Percentiles rank a stretch among this genome's conserved stretches.
Evolutionary conservation across 2,329 filamentous ascomycete genomes (phyloP).

Genomic region (Hypoxylon sp.): DNA sequence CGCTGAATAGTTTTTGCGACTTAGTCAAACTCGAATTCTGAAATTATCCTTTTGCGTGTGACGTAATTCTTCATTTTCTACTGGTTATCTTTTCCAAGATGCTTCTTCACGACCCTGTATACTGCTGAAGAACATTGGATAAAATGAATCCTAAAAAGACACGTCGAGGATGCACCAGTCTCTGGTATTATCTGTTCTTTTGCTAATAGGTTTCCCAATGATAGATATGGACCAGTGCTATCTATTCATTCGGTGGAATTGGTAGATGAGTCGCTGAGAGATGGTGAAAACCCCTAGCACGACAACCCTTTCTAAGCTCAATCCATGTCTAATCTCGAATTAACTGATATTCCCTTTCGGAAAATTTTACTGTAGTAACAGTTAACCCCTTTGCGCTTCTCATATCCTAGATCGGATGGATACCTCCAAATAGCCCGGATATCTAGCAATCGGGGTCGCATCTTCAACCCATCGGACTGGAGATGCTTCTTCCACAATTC

Average conservation of each 20-base stretch:
- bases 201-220: too few species aligned
- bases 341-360: not conserved
- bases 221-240: too few species aligned
- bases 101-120: not conserved
- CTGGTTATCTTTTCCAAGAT: not conserved
- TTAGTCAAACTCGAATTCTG: not conserved
- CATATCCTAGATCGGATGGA: slow-evolving; percentile 21
- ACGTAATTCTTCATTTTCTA: not conserved
- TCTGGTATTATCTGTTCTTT: not conserved
- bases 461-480: slow-evolving; percentile 9
- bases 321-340: not conserved
- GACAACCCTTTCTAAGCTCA: not conserved
- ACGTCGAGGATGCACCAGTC: not conserved
- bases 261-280: not conserved
- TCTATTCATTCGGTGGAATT: not conserved
- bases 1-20: slow-evolving; percentile 33
- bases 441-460: not conserved
- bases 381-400: not conserved
- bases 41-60: not conserved
- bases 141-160: not conserved
- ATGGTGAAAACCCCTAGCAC: not conserved
- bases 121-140: not conserved
- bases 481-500: slow-evolving; percentile 11
- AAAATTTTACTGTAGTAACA: not conserved
- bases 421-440: slow-evolving; percentile 7